Percentiles rank a stretch among this genome's conserved stretches.
Evolutionary conservation across 352 stramenopile species (phyloP).

Genomic region (Pythium biforme): DNA sequence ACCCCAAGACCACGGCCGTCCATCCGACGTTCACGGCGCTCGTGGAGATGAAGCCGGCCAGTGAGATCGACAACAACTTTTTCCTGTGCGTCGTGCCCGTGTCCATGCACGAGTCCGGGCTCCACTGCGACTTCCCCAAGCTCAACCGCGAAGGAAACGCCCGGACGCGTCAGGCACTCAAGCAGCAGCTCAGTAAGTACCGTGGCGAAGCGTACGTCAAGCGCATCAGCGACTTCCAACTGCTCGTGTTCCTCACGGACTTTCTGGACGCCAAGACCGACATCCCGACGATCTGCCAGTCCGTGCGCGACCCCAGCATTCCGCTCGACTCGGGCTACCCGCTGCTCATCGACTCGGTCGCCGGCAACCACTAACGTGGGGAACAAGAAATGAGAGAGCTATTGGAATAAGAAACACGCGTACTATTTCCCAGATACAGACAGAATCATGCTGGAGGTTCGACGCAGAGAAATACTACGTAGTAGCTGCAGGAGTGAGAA

Average conservation of each 20-base stretch:
- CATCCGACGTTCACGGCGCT: slow-evolving; percentile 97
- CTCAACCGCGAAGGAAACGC: slow-evolving; percentile 86
- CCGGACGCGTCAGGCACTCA: slow-evolving; percentile 91
- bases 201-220: slow-evolving; percentile 72
- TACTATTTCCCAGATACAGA: neutral
- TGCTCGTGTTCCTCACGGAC: slow-evolving; percentile 94
- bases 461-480: too few species aligned
- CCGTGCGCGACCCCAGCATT: slow-evolving; percentile 81
- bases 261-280: slow-evolving; percentile 92
- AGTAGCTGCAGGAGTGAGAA: too few species aligned
- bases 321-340: slow-evolving; percentile 95
- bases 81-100: slow-evolving; percentile 97
- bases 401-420: neutral
- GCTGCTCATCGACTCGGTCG: slow-evolving; percentile 94
- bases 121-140: slow-evolving; percentile 93
- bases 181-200: slow-evolving; percentile 87
- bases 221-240: slow-evolving; percentile 95
- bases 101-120: slow-evolving; percentile 90
- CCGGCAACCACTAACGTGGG: slow-evolving; percentile 75
- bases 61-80: slow-evolving; percentile 96
- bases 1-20: slow-evolving; percentile 92
- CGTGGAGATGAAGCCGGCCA: slow-evolving; percentile 93
- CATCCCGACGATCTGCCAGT: slow-evolving; percentile 92
- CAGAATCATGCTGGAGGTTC: too few species aligned
- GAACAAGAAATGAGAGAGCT: neutral